phyloP scores from a whole-genome alignment of 495 filamentous ascomycete genomes.

The Baudoinia panamericana region DNA sequence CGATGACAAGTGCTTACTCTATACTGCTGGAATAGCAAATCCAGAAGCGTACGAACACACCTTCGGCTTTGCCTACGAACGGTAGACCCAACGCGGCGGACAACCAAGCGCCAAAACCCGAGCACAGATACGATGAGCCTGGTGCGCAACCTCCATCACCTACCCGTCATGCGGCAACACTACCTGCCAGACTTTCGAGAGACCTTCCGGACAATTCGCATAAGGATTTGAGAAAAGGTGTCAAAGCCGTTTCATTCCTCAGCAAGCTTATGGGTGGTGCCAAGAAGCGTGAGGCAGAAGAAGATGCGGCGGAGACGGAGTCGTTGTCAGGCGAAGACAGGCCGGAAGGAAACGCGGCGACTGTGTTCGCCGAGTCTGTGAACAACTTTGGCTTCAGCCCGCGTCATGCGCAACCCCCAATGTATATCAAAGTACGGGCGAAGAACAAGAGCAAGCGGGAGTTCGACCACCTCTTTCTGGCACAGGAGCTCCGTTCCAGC shows the following conservation, averaged over 20 bases:
- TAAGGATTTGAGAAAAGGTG: constrained; percentile 51
- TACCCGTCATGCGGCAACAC: constrained; percentile 3
- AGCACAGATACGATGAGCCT: not conserved
- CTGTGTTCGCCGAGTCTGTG: constrained; percentile 67
- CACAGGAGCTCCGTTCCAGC: constrained; percentile 54
- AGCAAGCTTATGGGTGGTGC: constrained; percentile 64
- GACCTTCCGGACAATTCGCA: constrained; percentile 20
- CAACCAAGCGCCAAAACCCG: constrained; percentile 1
- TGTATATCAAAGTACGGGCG: constrained; percentile 74
- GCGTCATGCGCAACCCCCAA: constrained; percentile 74
- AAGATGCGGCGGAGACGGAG: constrained; percentile 50
- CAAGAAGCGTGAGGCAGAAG: constrained; percentile 53
- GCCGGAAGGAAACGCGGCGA: constrained; percentile 66
- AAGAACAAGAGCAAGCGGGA: constrained; percentile 71
- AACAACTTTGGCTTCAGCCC: constrained; percentile 66
- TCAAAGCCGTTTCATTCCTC: constrained; percentile 81
- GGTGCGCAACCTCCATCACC: constrained; percentile 19
- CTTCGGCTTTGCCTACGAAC: not conserved
- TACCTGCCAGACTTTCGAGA: not conserved
- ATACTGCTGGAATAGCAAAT: constrained; percentile 5
- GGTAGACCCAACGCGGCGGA: not conserved
- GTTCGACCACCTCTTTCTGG: constrained; percentile 79
- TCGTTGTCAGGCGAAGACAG: constrained; percentile 58
- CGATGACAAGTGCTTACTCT: not conserved
- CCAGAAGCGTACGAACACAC: constrained; percentile 5